Evolutionary conservation across 2,329 filamentous ascomycete species (phyloP).

Genomic region (Calonectria henricotiae): DNA sequence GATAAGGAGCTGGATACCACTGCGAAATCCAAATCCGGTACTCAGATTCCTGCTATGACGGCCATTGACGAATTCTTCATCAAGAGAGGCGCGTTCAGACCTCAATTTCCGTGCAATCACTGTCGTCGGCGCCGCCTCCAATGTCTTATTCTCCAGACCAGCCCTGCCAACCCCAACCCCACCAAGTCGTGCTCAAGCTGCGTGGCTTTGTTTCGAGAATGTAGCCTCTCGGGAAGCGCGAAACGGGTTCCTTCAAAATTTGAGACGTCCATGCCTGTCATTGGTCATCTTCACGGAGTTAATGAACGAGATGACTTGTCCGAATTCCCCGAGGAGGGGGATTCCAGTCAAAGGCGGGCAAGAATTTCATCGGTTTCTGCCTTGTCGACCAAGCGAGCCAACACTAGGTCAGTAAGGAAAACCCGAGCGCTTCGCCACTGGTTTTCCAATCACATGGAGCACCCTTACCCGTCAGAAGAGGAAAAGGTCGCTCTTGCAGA

Average conservation of each 20-base stretch:
- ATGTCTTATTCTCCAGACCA: slow-evolving; percentile 66
- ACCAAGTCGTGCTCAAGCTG: slow-evolving; percentile 67
- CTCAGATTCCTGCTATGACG: slow-evolving; percentile 39
- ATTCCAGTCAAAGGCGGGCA: slow-evolving; percentile 8
- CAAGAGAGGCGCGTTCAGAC: slow-evolving; percentile 62
- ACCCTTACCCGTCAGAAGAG: slow-evolving; percentile 66
- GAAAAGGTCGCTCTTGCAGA: slow-evolving; percentile 61
- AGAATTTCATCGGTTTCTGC: slow-evolving; percentile 36
- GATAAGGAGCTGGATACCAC: slow-evolving; percentile 37
- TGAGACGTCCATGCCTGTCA: slow-evolving; percentile 65
- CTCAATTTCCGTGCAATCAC: slow-evolving; percentile 62
- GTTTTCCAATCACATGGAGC: slow-evolving; percentile 64
- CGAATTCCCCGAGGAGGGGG: slow-evolving; percentile 33
- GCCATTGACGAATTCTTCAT: slow-evolving; percentile 60
- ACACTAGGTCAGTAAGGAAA: slow-evolving; percentile 63
- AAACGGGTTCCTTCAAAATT: slow-evolving; percentile 65
- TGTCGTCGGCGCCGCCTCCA: slow-evolving; percentile 64
- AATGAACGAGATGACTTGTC: slow-evolving; percentile 57
- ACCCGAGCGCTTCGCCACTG: slow-evolving; percentile 65
- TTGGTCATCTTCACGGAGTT: slow-evolving; percentile 67
- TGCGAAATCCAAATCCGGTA: slow-evolving; percentile 17
- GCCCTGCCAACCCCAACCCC: slow-evolving; percentile 66
- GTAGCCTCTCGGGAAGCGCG: slow-evolving; percentile 63
- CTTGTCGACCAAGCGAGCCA: slow-evolving; percentile 54
- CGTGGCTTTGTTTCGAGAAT: slow-evolving; percentile 67